Evolutionary conservation across 2,329 filamentous ascomycete genomes (phyloP), one percentile per base, ranked within the genome.

Genomic region (Talaromyces atroroseus): DNA sequence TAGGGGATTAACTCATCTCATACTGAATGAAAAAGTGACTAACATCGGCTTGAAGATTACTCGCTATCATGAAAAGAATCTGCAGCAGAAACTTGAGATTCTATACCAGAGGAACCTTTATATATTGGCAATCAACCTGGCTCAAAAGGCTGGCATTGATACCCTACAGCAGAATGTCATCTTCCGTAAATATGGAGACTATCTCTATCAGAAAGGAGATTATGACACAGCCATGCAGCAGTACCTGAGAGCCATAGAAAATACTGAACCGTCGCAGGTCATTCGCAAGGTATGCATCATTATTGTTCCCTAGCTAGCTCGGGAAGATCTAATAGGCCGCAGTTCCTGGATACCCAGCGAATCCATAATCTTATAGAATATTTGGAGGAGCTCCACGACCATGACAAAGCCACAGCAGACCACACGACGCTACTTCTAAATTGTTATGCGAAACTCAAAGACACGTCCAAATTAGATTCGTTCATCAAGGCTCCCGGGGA

Each of bases 211-310:
- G 62, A 96, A 95, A 66, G 90, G 89, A 4, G 92, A 96, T 67
- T 99, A 92, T 67, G 94, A 99, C 67, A 94, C 89, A 6, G 92
- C 95, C n/a, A 99, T 99, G 95, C 88, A 95, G 65, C 94, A 97
- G 71, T 99, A 99, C 68, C 85, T 99, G 60, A 88, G 90, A 64
- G 92, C 95, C 0, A 96, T 99, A 58, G 92, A 96, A 68, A 94
- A 90, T 58, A 97, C 92, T 0, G 92, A 97, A 66, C 92, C 92
- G 6, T 96, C 92, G 1, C 92, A 96, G 67, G 90, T 97, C 48
- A 96, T 97, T 66, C 83, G 92, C 64, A 96, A 96, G 77, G 88
- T 89, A 65, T 20, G 38, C 44, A 11, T 44, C 10, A 44, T 20
- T 23, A 44, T 14, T 21, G 12, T 44, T 21, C 12, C 12, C 14